Evolutionary conservation across 2,329 filamentous ascomycete species (phyloP), one percentile per base, ranked within the genome.

Genomic region (Madurella mycetomatis): DNA sequence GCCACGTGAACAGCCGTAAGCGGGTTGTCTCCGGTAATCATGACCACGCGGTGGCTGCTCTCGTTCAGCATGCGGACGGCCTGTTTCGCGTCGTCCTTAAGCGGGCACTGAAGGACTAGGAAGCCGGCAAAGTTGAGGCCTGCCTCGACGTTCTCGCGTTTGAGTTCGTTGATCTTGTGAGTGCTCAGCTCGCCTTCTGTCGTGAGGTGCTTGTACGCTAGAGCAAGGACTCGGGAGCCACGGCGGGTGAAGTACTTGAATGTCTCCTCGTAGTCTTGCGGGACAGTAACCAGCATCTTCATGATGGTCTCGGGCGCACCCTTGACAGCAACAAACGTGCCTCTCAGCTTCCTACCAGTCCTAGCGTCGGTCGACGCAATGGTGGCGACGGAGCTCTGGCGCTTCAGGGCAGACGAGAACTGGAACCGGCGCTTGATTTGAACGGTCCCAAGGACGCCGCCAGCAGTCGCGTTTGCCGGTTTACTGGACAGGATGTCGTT

Each of bases 1-100:
- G 94, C 94, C 53, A 99, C 94, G 68, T 99, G 92, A 11, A 96
- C 90, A 61, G 94, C 94, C 41, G 94, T 99, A 49, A 99, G 80
- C 12, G 94, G 92, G 70, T 99, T 99, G 71, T 99, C 94, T 68
- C 94, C 94, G 56, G 94, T 99, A 62, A 99, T 99, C 94, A 99
- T 99, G 64, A 99, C 88, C 45, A 96, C 91, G 64, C 94, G 90
- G 72, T 99, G 94, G 73, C 92, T 97, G 73, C 92, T 97, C 76
- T 99, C 94, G 68, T 96, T 99, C 64, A 99, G 81, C 90, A 97
- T 96, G 61, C 88, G 90, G 41, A 99, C 90, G 40, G 94, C 86
- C 69, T 94, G 86, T 73, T 95, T 88, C 45, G 94, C 94, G 70
- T 99, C 94, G 25, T 96, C 92, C 74, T 99, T 99, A 54, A 99